Percentiles rank a stretch among this genome's conserved stretches.
Conservation (phyloP, 345 rosid genomes). For the Gossypium raimondii region DNA sequence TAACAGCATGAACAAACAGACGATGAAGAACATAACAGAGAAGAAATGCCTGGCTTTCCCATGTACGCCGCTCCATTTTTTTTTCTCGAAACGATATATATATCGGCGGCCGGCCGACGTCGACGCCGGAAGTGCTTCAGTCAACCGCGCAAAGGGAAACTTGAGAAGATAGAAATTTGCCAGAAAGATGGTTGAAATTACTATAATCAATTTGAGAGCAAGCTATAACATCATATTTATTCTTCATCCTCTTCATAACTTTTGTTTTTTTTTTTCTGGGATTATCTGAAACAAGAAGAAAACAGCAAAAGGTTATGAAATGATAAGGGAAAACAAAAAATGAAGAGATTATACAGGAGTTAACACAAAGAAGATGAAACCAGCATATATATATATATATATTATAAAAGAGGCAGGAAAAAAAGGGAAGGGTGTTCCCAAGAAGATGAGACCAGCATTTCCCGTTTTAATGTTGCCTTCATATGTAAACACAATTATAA, state of each 20-base stretch:
- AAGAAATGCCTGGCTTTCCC: constrained; percentile 20
- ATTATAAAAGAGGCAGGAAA: neutral
- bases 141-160: neutral
- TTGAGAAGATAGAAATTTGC: neutral
- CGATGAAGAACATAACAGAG: neutral
- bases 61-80: constrained; percentile 6
- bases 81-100: neutral
- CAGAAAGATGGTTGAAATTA: neutral
- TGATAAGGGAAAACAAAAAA: neutral
- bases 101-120: neutral
- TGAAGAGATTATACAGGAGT: neutral
- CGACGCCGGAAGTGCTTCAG: neutral
- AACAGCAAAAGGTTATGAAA: neutral
- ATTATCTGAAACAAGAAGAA: neutral
- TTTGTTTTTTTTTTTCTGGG: neutral
- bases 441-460: neutral
- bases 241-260: constrained; percentile 19
- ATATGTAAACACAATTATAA: neutral
- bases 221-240: neutral
- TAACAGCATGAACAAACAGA: neutral
- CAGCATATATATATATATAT: neutral
- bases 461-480: constrained; percentile 23
- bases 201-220: neutral
- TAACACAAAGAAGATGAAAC: neutral
- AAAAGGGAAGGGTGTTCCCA: neutral